A percentile compares a stretch with the other conserved stretches of the same genome.
phyloP scores from a whole-genome alignment of 768 basidiomycete genomes.

The Lentinula boryana region DNA sequence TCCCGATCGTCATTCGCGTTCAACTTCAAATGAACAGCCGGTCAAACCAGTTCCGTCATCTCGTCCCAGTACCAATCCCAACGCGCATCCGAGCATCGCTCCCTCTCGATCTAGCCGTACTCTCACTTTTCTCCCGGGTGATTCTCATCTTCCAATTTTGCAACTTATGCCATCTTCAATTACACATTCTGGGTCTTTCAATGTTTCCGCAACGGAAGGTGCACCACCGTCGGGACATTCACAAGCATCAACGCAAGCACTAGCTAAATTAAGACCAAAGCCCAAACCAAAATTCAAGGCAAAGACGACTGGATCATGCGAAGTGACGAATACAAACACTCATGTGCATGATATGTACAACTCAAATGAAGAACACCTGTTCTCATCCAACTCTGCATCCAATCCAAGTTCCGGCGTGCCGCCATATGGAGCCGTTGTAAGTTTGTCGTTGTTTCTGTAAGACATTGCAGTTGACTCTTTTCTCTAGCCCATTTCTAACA shows the following conservation, averaged over 20 bases:
- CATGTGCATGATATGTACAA: background rate
- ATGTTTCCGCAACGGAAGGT: background rate
- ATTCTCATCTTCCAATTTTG: background rate
- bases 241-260: background rate
- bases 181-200: background rate
- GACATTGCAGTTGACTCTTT: background rate
- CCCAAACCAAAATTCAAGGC: slow-evolving; percentile 4
- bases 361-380: background rate
- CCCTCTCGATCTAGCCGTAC: background rate
- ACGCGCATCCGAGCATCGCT: background rate
- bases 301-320: background rate
- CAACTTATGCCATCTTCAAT: background rate
- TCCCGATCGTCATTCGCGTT: too few species aligned
- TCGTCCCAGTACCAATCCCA: background rate
- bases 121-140: background rate
- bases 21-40: background rate
- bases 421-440: background rate
- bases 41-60: background rate
- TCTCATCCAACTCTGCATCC: background rate
- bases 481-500: background rate
- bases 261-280: background rate
- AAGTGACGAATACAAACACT: background rate
- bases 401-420: background rate
- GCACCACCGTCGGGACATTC: background rate
- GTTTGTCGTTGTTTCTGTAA: background rate